A percentile compares a stretch with the other conserved stretches of the same genome.
Evolutionary conservation across 2,329 filamentous ascomycete genomes (phyloP).

Genomic region (Ilyonectria sp.): DNA sequence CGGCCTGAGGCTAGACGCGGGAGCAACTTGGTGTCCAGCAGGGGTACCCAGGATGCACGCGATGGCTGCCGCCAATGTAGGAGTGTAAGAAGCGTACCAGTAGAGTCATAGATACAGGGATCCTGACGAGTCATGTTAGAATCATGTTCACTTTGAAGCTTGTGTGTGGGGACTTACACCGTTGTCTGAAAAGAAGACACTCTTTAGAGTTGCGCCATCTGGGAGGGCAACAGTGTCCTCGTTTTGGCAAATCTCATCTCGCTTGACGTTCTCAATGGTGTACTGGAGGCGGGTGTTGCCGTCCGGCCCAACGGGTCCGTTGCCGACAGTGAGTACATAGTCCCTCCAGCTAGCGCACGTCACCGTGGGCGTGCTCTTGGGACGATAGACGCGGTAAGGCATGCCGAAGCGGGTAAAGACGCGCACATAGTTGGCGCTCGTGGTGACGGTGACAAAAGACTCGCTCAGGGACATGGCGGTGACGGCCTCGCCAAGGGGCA

Average conservation of each 20-base stretch:
- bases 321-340: conserved; percentile 96
- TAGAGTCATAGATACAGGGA: conserved; percentile 95
- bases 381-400: conserved; percentile 89
- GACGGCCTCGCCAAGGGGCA: conserved; percentile 91
- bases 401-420: conserved; percentile 95
- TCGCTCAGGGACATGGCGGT: conserved; percentile 92
- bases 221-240: conserved; percentile 92
- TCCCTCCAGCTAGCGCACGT: conserved; percentile 95
- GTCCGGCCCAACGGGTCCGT: conserved; percentile 86
- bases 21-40: conserved; percentile 90
- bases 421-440: conserved; percentile 88
- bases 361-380: conserved; percentile 91
- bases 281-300: conserved; percentile 86
- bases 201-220: conserved; percentile 80
- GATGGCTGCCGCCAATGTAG: conserved; percentile 91
- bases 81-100: conserved; percentile 88
- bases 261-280: conserved; percentile 94
- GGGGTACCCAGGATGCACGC: conserved; percentile 90
- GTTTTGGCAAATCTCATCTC: conserved; percentile 94
- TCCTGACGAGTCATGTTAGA: conserved; percentile 68
- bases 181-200: conserved; percentile 91
- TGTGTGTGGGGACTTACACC: conserved; percentile 72
- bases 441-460: conserved; percentile 91
- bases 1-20: conserved; percentile 86
- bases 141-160: not conserved